phyloP scores from a whole-genome alignment of 2,329 filamentous ascomycete genomes.

The Plectosphaerella plurivora region DNA sequence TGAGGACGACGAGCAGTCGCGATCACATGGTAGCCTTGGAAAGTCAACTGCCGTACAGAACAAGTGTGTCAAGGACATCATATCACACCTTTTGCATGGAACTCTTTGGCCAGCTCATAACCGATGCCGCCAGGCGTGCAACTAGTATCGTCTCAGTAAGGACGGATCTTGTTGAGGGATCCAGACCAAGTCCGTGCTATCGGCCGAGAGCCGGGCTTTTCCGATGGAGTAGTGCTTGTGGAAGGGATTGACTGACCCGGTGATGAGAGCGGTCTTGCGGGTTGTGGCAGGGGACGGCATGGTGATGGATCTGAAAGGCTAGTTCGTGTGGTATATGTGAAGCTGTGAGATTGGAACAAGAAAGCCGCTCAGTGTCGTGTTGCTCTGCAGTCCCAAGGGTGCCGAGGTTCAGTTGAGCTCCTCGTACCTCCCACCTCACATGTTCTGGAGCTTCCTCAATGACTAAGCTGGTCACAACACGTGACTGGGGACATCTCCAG shows the following conservation, averaged over 20 bases:
- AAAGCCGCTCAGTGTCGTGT: too few relatives aligned
- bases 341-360: too few relatives aligned
- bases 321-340: neutral
- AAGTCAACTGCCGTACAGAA: neutral
- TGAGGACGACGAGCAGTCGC: slow-evolving; percentile 48
- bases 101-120: slow-evolving; percentile 47
- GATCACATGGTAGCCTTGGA: slow-evolving; percentile 47
- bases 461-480: too few relatives aligned
- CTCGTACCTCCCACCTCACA: neutral
- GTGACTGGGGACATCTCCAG: too few relatives aligned
- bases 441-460: too few relatives aligned
- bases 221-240: neutral
- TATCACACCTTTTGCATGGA: slow-evolving; percentile 42
- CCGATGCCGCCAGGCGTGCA: slow-evolving; percentile 57
- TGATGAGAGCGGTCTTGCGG: slow-evolving; percentile 41
- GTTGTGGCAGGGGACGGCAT: neutral
- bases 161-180: neutral
- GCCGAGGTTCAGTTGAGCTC: neutral
- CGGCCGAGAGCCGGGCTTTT: neutral
- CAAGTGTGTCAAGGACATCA: neutral
- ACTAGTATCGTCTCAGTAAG: slow-evolving; percentile 25
- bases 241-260: slow-evolving; percentile 31
- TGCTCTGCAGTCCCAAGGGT: neutral
- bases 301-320: neutral
- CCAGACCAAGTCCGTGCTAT: neutral